A percentile compares a stretch with the other conserved stretches of the same genome.
Evolutionary conservation across 2,329 filamentous ascomycete genomes (phyloP).

Genomic region (Apiospora rasikravindrae): DNA sequence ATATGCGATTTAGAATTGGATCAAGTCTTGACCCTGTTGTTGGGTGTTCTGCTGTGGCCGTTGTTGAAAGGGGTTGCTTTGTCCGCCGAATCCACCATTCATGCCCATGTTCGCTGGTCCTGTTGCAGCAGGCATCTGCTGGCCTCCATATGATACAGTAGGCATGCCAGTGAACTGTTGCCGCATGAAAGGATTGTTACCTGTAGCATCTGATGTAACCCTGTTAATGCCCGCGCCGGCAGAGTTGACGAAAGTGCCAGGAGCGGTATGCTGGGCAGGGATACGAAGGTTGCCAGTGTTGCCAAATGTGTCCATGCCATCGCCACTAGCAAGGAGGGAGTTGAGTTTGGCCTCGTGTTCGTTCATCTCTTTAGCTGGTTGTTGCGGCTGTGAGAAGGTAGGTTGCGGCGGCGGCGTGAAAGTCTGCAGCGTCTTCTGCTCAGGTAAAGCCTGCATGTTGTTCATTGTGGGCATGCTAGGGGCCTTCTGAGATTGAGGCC

Average conservation of each 20-base stretch:
- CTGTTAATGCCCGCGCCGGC: constrained; percentile 80
- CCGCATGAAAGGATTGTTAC: constrained; percentile 88
- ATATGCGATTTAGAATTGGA: constrained; percentile 58
- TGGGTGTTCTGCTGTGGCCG: constrained; percentile 53
- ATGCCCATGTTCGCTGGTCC: constrained; percentile 62
- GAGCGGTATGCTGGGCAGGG: constrained; percentile 93
- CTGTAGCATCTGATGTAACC: constrained; percentile 73
- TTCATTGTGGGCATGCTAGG: constrained; percentile 73
- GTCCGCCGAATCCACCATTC: constrained; percentile 50
- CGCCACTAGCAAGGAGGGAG: constrained; percentile 80
- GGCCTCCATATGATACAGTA: constrained; percentile 57
- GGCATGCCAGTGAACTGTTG: constrained; percentile 84
- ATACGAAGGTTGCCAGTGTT: constrained; percentile 97
- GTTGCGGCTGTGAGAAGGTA: constrained; percentile 52
- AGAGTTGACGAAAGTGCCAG: constrained; percentile 95
- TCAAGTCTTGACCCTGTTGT: constrained; percentile 62
- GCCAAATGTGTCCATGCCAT: constrained; percentile 96
- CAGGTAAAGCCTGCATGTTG: constrained; percentile 64
- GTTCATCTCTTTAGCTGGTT: constrained; percentile 61
- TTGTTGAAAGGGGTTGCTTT: constrained; percentile 62
- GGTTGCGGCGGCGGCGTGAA: constrained; percentile 48
- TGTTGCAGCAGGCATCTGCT: constrained; percentile 59
- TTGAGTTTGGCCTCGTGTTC: constrained; percentile 81
- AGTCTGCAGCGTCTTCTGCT: constrained; percentile 78
- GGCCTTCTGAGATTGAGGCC: constrained; percentile 60